Evolutionary conservation across 2,329 filamentous ascomycete genomes (phyloP).

Genomic region (Keithomyces neogunnii): DNA sequence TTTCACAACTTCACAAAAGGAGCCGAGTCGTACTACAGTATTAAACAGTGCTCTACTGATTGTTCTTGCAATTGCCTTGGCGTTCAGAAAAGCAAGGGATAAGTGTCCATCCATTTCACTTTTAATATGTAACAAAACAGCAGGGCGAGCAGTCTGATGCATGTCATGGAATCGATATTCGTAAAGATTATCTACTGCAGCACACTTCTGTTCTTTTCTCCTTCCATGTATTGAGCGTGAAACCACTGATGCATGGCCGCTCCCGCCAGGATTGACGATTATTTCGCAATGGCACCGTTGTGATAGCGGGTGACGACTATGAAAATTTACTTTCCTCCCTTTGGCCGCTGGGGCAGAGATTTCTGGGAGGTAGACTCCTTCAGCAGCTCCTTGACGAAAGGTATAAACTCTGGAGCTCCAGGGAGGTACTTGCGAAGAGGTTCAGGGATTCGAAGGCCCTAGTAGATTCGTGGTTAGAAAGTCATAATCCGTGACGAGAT

Average conservation of each 20-base stretch:
- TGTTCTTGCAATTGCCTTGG: no score
- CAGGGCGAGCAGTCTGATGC: no score
- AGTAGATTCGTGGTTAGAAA: background rate
- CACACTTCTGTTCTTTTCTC: no score
- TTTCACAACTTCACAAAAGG: no score
- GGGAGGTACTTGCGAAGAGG: constrained; percentile 84
- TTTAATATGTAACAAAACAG: no score
- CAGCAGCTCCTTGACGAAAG: constrained; percentile 76
- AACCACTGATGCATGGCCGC: background rate
- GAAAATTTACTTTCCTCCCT: constrained; percentile 17
- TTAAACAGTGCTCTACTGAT: no score
- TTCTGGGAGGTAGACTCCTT: constrained; percentile 47
- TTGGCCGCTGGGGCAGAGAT: constrained; percentile 19
- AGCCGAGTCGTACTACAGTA: no score
- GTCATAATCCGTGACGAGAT: background rate
- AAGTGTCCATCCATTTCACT: no score
- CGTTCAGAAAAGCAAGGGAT: no score
- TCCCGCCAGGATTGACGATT: background rate
- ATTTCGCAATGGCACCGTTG: background rate
- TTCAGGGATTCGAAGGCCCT: constrained; percentile 74
- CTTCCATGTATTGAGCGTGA: no score
- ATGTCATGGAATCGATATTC: no score
- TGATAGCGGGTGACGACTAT: background rate
- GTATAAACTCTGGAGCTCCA: constrained; percentile 80
- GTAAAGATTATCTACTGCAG: no score